phyloP scores from a whole-genome alignment of 1,284 basidiomycete genomes.

The Melampsora larici-populina region DNA sequence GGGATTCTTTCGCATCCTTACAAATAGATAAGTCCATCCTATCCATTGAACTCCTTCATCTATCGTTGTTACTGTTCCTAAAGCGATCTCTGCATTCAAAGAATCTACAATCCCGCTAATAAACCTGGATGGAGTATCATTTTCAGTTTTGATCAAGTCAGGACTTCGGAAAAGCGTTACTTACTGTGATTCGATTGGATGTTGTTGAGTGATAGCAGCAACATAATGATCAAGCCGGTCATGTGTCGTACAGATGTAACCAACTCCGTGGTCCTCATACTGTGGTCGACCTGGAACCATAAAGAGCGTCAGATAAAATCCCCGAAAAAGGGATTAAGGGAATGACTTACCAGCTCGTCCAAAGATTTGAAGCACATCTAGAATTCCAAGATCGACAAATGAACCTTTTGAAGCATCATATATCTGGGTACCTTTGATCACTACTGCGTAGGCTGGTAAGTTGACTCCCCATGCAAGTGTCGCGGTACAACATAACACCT shows the following conservation, averaged over 20 bases:
- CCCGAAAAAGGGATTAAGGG: neutral
- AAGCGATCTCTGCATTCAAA: constrained; percentile 89
- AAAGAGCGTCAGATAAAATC: neutral
- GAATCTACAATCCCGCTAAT: constrained; percentile 81
- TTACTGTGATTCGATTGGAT: constrained; percentile 93
- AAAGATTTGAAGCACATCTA: constrained; percentile 94
- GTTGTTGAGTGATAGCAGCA: constrained; percentile 83
- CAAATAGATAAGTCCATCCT: constrained; percentile 94
- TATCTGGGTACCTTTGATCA: constrained; percentile 98
- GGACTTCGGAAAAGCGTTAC: neutral
- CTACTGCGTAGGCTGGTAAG: constrained; percentile 88
- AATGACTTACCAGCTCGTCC: constrained; percentile 73
- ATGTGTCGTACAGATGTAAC: constrained; percentile 89
- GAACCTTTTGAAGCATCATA: constrained; percentile 84
- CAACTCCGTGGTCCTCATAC: constrained; percentile 89
- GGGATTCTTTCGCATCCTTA: constrained; percentile 91
- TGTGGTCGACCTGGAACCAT: constrained; percentile 72
- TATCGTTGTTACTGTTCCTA: constrained; percentile 87
- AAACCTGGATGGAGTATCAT: constrained; percentile 57
- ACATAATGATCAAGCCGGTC: constrained; percentile 94
- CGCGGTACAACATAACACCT: constrained; percentile 97
- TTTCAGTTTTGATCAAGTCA: neutral
- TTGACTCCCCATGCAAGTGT: constrained; percentile 99
- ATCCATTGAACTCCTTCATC: constrained; percentile 91
- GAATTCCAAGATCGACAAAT: constrained; percentile 87